Evolutionary conservation across 345 rosid genomes (phyloP).

Genomic region (Citrus australasica): DNA sequence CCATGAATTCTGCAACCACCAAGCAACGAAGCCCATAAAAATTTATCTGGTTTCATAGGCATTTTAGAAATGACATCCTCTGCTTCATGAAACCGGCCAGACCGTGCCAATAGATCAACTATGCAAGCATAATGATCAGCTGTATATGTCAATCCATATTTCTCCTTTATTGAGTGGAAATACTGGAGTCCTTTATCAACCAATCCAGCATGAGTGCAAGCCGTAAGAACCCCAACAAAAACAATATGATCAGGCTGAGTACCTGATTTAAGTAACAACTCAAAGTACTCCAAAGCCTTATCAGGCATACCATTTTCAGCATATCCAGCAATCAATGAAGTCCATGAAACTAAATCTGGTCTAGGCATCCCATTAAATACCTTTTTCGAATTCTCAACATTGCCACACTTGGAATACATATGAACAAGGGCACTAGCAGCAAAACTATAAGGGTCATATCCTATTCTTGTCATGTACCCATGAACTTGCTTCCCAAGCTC

Average conservation of each 20-base stretch:
- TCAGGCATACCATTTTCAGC: conserved; percentile 77
- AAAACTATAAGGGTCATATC: conserved; percentile 60
- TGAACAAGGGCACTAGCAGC: conserved; percentile 80
- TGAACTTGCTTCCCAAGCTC: conserved; percentile 79
- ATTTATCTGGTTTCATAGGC: conserved; percentile 78
- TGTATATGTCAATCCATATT: conserved; percentile 56
- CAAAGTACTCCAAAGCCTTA: conserved; percentile 59
- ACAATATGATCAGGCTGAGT: conserved; percentile 68
- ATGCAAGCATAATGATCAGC: conserved; percentile 85
- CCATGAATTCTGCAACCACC: conserved; percentile 86
- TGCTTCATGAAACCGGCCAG: conserved; percentile 60
- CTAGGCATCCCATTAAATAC: conserved; percentile 47
- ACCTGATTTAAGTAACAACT: conserved; percentile 62
- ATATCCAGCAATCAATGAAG: conserved; percentile 71
- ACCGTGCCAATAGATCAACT: conserved; percentile 71
- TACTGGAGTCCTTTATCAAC: conserved; percentile 69
- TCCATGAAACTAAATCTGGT: conserved; percentile 79
- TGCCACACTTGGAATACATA: conserved; percentile 87
- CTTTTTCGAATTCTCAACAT: conserved; percentile 55
- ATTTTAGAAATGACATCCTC: conserved; percentile 52
- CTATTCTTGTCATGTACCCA: conserved; percentile 65
- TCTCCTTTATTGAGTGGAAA: conserved; percentile 60
- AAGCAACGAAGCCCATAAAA: conserved; percentile 85
- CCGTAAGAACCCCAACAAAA: conserved; percentile 81
- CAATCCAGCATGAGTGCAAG: conserved; percentile 84